A percentile compares a stretch with the other conserved stretches of the same genome.
phyloP scores from a whole-genome alignment of 331 rosid species.

The Acacia pycnantha region DNA sequence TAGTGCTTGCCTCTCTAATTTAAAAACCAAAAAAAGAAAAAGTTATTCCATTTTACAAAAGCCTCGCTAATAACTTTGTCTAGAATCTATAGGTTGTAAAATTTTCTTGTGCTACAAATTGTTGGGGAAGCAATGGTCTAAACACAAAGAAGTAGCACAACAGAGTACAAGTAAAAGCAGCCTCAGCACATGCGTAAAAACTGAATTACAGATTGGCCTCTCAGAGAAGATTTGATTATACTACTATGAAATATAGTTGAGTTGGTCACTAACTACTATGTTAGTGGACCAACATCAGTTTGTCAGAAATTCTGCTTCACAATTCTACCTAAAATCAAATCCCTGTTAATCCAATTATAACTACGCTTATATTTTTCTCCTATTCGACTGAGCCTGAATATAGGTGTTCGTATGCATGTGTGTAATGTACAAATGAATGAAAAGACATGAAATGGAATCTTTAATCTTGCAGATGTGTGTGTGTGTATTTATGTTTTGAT shows the following conservation, averaged over 20 bases:
- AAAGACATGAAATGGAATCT: neutral
- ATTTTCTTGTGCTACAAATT: neutral
- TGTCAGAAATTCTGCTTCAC: neutral
- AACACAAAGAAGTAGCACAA: neutral
- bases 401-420: neutral
- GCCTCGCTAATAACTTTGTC: neutral
- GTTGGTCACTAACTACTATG: neutral
- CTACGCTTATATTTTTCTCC: neutral
- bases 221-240: slow-evolving; percentile 28
- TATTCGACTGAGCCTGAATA: neutral
- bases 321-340: neutral
- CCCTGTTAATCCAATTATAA: too few species aligned
- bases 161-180: neutral
- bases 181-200: slow-evolving; percentile 35
- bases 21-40: too few species aligned
- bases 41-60: neutral
- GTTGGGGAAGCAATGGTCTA: neutral
- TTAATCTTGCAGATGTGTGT: neutral
- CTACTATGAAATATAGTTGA: neutral
- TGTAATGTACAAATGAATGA: neutral
- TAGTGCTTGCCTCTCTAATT: too few species aligned
- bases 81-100: neutral
- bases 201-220: slow-evolving; percentile 43
- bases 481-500: neutral
- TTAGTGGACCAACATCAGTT: neutral